Evolutionary conservation across 192 early-diverging fungal genomes (phyloP), one percentile per base, ranked within the genome.

Genomic region (Powellomyces hirtus): DNA sequence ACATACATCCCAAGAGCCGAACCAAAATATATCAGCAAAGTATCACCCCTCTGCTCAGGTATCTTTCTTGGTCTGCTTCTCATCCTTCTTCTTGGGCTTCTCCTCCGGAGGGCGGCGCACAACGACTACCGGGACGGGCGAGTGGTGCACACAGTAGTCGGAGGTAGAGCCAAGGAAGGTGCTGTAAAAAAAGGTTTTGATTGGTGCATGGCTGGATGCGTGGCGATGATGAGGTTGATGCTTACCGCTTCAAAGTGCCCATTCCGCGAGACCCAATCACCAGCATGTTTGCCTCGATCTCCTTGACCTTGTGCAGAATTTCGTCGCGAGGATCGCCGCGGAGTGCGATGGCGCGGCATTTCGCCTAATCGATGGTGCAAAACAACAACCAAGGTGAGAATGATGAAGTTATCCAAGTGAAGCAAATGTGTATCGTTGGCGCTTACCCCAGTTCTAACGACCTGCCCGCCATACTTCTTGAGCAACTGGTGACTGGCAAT

Each of bases 271-370:
- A 69, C 2, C 77, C 77, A 2, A 79, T 68, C 16, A 77, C 71
- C 14, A 79, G 34, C 31, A 66, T 27, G 45, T 67, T 66, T 26
- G 70, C 59, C 7, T 82, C 55, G 14, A 80, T 29, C n/a, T 68
- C 68, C 5, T 77, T 66, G 59, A 71, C 51, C 45, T 80, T 77
- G 53, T 38, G 34, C 0, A 72, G 55, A 31, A 83, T 46, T 46
- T 80, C 78, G 31, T 77, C 74, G 38, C 76, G 63, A 6, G 78
- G 64, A 53, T 83, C 81, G 34, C 81, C 81, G 14, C 76, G 64
- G 31, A 83, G 72, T 14, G 75, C 74, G 46, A 80, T 78, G 20
- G 78, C 81, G 22, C 75, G 74, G 37, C 49, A 68, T 20, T 62
- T 65, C 34, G 50, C 50, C 59, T 70, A 33, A 14, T 37, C n/a